These are phyloP conservation scores for Marchantia polymorpha DNA, from an alignment of 225 moss, liverwort and hornwort species.

Conservation along the genomic window DNA sequence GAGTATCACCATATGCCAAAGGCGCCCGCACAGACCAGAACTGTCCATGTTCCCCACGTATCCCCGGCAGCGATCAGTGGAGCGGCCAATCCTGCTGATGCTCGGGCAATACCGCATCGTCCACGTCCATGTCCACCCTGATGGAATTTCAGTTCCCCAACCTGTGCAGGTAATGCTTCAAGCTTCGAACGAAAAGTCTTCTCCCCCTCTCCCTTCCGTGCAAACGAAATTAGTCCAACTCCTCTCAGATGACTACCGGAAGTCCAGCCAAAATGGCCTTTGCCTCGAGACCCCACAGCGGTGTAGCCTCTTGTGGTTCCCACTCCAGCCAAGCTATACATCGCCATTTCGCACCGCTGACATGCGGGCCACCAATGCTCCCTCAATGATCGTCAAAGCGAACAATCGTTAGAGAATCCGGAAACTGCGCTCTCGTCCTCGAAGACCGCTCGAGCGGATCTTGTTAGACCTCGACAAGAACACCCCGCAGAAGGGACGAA, in stretches of 20 bases:
- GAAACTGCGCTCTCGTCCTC: too few species aligned
- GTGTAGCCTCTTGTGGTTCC: neutral
- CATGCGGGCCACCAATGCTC: too few species aligned
- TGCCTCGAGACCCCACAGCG: neutral
- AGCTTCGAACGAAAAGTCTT: neutral
- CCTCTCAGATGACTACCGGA: neutral
- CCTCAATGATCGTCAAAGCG: too few species aligned
- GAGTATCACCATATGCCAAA: slow-evolving; percentile 76
- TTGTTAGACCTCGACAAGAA: too few species aligned
- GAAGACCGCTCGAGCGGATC: too few species aligned
- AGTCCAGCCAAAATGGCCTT: neutral
- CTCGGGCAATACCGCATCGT: slow-evolving; percentile 6
- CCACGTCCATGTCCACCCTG: neutral
- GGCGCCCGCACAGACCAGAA: slow-evolving; percentile 75
- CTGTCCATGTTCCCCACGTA: slow-evolving; percentile 96
- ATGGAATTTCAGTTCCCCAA: neutral
- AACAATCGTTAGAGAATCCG: too few species aligned
- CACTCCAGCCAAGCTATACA: neutral
- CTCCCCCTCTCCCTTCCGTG: neutral
- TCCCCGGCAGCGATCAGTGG: slow-evolving; percentile 88
- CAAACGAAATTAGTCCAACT: neutral
- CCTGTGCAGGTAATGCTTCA: neutral
- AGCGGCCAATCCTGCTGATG: slow-evolving; percentile 22
- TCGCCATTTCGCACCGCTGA: too few species aligned
- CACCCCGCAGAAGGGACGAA: too few species aligned